Evolutionary conservation across 106 monocot species (phyloP), one percentile per base, ranked within the genome.

Genomic region (Dioscorea zingiberensis): DNA sequence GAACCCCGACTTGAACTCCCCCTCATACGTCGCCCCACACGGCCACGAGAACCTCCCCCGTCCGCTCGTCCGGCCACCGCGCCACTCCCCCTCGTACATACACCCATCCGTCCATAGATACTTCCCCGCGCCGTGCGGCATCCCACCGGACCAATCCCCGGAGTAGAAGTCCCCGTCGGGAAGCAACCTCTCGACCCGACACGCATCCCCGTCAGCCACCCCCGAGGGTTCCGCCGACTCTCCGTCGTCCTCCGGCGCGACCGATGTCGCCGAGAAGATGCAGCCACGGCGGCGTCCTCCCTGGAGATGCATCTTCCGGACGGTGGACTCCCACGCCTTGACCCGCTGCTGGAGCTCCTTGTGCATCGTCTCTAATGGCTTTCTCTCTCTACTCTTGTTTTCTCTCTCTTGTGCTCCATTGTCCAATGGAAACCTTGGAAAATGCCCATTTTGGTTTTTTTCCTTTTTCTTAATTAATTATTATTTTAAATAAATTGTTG

Each of bases 61-160:
- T 0, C 84, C 84, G 51, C 61, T 72, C 15, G 80, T 67, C 65
- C 64, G 60, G 18, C 84, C 80, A 27, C 58, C 29, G 1, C 49
- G 61, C 84, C 84, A 84, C 57, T 80, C 71, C 0, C 84, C 84
- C 55, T 80, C 84, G 55, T 84, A 84, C 76, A 84, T 77, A 69
- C 84, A 80, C 10, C 84, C 84, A n/a, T 84, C 84, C 4, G 76
- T 76, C 84, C 84, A 84, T 0, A 84, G 73, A 25, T 80, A 84
- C 66, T 84, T 84, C 0, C 80, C 84, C 11, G 16, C 53, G 27
- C 84, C 84, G 54, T 80, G 68, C 17, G 84, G 84, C 26, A 64
- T 21, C 69, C 65, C 44, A 28, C 54, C 59, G 22, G 3, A 60
- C 80, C 80, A 80, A 30, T 76, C 69, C 21, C 84, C 84, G 4